Evolutionary conservation across 78 protist genomes (phyloP), one percentile per base, ranked within the genome.

Genomic region (Dictyostelium brefeldianum): DNA sequence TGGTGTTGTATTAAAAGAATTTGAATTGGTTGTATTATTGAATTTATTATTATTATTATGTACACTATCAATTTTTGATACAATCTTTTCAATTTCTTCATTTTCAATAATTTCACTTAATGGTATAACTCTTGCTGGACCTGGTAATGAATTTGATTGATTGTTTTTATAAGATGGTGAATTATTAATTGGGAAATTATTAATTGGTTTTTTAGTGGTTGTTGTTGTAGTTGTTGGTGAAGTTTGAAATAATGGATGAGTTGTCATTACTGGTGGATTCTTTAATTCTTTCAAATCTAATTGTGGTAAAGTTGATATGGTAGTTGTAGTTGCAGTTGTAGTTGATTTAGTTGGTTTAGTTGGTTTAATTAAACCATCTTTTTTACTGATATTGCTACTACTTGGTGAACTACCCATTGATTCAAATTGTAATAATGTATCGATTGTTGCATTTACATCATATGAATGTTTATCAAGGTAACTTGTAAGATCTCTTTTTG

Each of bases 251-350:
- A 36, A 36, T 36, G 43, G 43, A 36, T 36, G 43, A 9, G 81
- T 77, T 77, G 81, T 53, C 51, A 64, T 53, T 50, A 65, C 51
- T 22, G 81, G 47, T 51, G 81, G 43, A 2, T 36, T 36, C 43
- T 36, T 36, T 36, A 36, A 36, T 36, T 36, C 43, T 36, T 36
- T 36, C 2, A 36, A 2, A 3, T 36, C 43, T 36, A 36, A 36
- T 36, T 36, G 43, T 36, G 43, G 43, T 36, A 36, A 2, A 36
- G 43, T 36, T 36, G 43, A 36, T 36, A 2, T 2, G 1, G 43
- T 36, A 36, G 43, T 36, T 36, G 43, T 36, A 3, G 43, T 3
- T 36, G 43, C 2, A 3, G 43, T 36, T 36, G 43, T 36, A 36
- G 1, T 36, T 36, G 1, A 2, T 36, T 36, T 36, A 2, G 43